Conservation (phyloP, 495 filamentous ascomycete species). For the Aspergillus cristatus region DNA sequence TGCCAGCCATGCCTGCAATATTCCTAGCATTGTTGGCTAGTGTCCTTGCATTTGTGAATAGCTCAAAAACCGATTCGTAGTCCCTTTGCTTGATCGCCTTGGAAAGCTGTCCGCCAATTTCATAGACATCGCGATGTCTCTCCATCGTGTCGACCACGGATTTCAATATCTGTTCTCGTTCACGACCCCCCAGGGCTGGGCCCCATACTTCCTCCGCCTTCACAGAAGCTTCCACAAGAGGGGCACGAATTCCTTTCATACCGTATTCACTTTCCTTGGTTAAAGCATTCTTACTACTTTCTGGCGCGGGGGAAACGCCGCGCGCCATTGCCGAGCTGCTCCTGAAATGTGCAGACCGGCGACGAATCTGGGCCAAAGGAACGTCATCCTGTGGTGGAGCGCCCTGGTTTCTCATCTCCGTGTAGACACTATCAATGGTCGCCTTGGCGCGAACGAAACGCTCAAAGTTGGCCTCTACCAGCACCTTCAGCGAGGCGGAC, state of each 20-base stretch:
- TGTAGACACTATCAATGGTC: constrained; percentile 96
- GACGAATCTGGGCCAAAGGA: constrained; percentile 39
- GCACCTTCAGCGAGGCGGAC: constrained; percentile 84
- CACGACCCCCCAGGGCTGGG: constrained; percentile 82
- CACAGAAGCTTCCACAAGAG: constrained; percentile 76
- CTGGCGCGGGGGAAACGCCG: constrained; percentile 25
- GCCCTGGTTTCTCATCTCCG: constrained; percentile 89
- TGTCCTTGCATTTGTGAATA: constrained; percentile 68
- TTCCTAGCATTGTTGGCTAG: constrained; percentile 65
- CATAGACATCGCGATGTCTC: constrained; percentile 67
- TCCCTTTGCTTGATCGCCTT: constrained; percentile 85
- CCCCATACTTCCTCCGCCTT: constrained; percentile 98
- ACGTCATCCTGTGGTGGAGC: constrained; percentile 45
- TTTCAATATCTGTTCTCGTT: constrained; percentile 80
- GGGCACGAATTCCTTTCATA: constrained; percentile 77
- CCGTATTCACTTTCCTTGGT: constrained; percentile 93
- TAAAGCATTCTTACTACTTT: constrained; percentile 67
- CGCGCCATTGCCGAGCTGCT: constrained; percentile 40
- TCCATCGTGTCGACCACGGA: constrained; percentile 64
- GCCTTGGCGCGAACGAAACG: constrained; percentile 93
- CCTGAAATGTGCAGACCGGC: constrained; percentile 55
- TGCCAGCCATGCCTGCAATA: constrained; percentile 43
- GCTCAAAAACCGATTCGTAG: constrained; percentile 76
- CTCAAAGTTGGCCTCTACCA: constrained; percentile 97
- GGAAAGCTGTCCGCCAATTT: constrained; percentile 64